Evolutionary conservation across 1,284 basidiomycete genomes (phyloP).

Genomic region (Trichosporon faecale): DNA sequence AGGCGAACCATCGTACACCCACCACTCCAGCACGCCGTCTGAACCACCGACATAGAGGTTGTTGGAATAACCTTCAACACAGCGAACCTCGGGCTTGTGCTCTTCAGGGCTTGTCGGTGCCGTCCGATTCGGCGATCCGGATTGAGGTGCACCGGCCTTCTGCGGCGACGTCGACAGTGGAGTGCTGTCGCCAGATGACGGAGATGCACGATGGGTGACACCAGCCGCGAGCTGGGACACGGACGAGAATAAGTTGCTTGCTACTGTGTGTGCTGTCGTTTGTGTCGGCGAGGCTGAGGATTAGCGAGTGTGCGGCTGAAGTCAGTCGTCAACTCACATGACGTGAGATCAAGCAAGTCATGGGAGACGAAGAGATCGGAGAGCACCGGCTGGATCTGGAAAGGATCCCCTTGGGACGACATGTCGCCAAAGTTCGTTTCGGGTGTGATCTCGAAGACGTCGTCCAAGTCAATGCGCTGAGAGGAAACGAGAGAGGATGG

Average conservation of each 20-base stretch:
- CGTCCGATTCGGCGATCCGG: not conserved
- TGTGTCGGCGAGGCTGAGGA: conserved; percentile 17
- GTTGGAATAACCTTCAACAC: conserved; percentile 49
- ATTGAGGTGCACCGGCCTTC: conserved; percentile 17
- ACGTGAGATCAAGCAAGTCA: conserved; percentile 47
- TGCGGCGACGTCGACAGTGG: not conserved
- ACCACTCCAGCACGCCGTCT: conserved; percentile 52
- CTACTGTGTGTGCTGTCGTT: not conserved
- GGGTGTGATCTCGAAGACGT: not conserved
- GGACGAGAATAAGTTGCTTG: conserved; percentile 34
- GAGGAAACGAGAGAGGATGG: not conserved
- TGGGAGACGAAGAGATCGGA: conserved; percentile 38
- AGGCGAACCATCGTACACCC: conserved; percentile 40
- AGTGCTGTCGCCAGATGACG: not conserved
- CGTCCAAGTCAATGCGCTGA: not conserved
- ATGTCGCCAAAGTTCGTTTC: conserved; percentile 10
- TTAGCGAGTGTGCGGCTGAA: conserved; percentile 21
- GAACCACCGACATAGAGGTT: conserved; percentile 52
- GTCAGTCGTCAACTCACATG: conserved; percentile 10
- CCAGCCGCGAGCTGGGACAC: conserved; percentile 43
- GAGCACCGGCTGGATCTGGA: conserved; percentile 43
- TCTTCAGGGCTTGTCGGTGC: conserved; percentile 7
- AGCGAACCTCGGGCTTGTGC: conserved; percentile 32
- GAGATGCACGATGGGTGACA: conserved; percentile 31
- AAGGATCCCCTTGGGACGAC: conserved; percentile 27